Percentiles rank a stretch among this genome's conserved stretches.
Conservation (phyloP, 2,329 filamentous ascomycete genomes). For the Fusarium azukiicola region DNA sequence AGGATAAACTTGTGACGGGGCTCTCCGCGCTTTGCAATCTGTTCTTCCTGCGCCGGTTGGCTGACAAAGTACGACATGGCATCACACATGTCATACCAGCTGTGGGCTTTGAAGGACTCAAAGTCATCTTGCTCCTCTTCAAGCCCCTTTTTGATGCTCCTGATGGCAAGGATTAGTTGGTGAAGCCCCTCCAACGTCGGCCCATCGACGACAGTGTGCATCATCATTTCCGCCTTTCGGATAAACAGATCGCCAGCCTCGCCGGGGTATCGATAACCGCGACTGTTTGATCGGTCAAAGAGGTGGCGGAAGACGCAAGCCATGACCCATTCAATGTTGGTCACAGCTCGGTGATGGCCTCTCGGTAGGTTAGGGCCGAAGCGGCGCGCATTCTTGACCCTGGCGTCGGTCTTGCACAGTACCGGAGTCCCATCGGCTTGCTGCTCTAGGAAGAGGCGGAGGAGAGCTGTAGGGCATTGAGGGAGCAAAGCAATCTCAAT, state of each 20-base stretch:
- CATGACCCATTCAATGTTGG: conserved; percentile 34
- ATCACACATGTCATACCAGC: conserved; percentile 17
- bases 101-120: not conserved
- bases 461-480: conserved; percentile 1
- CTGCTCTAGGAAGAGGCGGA: conserved; percentile 14
- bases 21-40: not conserved
- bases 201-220: not conserved
- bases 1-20: conserved; percentile 31
- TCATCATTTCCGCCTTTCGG: conserved; percentile 2
- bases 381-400: not conserved
- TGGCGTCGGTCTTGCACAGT: not conserved
- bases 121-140: not conserved
- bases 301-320: conserved; percentile 12
- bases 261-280: not conserved
- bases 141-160: conserved; percentile 3
- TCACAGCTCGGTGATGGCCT: conserved; percentile 12
- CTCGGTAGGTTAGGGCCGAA: conserved; percentile 11
- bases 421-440: no score
- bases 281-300: not conserved
- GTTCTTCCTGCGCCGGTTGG: not conserved
- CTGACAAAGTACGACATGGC: conserved; percentile 22
- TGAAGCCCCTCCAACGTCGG: not conserved
- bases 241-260: conserved; percentile 3
- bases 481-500: conserved; percentile 35
- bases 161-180: not conserved